Base-by-base conservation (phyloP, 495 filamentous ascomycete genomes). In the Aspergillus ostianus region DNA sequence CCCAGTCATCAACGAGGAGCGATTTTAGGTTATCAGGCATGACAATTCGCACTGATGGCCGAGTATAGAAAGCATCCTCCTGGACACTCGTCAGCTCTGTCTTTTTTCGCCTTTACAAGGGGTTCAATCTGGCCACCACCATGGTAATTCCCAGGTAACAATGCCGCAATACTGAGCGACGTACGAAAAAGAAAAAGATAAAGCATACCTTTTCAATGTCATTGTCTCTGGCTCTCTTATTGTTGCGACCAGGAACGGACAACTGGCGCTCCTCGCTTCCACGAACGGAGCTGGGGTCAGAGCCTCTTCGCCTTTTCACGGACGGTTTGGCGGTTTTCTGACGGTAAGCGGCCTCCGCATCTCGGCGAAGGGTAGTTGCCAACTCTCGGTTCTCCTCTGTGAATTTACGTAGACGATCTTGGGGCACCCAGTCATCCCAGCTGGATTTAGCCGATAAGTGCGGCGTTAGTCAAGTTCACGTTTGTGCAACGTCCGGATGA, bases 371-470 rank as follows among this genome's bases (percentile, higher is more conserved):
- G 49, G 74, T 77, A 51, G 73, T 70, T 13, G 92, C 91, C 8
- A 96, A 82, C 62, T 91, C 90, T 67, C 88, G 87, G 73, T 98
- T 97, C 76, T 98, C 94, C 44, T 96, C 91, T 41, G 86, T 96
- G 73, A 91, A 87, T 79, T 97, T 97, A 58, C 93, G 87, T 15
- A 98, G 86, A 55, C 94, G 91, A 72, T 98, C 94, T 72, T 93
- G 87, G 9, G 90, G 86, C 45, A 98, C 94, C 92, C 93, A 98
- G 80, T 98, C 94, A 78, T 98, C 94, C 94, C 94, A 98, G 49
- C 90, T 91, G 64, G 44, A 57, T 53, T 48, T 30, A 57, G 18
- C 19, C 47, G 52, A 36, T 27, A 4, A 52, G 41, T 30, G 21
- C 47, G 45, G 48, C 19, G 47, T 63, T 45, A 68, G 69, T 52